Percentiles rank a stretch among this genome's conserved stretches.
phyloP scores from a whole-genome alignment of 768 basidiomycete species.

The Rhizopogon rudus region DNA sequence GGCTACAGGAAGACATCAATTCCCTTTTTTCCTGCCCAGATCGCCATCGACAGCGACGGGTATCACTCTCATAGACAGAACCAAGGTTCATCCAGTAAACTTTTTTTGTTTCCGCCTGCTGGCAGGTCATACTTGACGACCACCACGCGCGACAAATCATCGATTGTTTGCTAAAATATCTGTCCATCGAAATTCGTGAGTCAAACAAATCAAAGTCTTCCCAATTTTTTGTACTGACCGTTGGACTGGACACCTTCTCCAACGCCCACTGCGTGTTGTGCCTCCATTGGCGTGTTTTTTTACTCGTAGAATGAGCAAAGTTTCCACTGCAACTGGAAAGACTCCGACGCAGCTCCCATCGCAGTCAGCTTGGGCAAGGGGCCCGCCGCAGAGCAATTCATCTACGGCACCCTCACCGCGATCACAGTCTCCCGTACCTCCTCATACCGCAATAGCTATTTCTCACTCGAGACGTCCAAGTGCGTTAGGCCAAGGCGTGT shows the following conservation, averaged over 20 bases:
- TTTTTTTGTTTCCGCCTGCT: conserved; percentile 69
- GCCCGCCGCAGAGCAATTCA: conserved; percentile 62
- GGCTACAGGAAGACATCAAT: conserved; percentile 28
- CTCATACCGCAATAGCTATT: conserved; percentile 38
- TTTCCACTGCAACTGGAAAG: conserved; percentile 70
- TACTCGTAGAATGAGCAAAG: conserved; percentile 84
- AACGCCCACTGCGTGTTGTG: neutral
- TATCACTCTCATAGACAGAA: conserved; percentile 34
- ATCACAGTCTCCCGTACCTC: conserved; percentile 72
- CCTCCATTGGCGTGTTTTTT: conserved; percentile 4
- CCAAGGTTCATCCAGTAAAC: conserved; percentile 34
- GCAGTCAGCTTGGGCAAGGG: conserved; percentile 90
- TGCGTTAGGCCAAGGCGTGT: conserved; percentile 63
- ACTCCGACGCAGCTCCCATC: conserved; percentile 66
- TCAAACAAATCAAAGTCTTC: conserved; percentile 13
- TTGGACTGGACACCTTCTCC: neutral
- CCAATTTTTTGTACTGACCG: conserved; percentile 7
- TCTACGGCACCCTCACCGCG: conserved; percentile 56
- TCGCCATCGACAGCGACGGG: conserved; percentile 35
- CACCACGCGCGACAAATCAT: conserved; percentile 61
- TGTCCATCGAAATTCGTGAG: conserved; percentile 39
- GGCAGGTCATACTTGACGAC: conserved; percentile 89
- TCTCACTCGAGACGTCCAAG: conserved; percentile 80
- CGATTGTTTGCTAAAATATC: conserved; percentile 43
- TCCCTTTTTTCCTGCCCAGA: conserved; percentile 18